These are phyloP conservation scores for Solanum verrucosum DNA, from an alignment of 257 asterid species.

Conservation along the genomic window DNA sequence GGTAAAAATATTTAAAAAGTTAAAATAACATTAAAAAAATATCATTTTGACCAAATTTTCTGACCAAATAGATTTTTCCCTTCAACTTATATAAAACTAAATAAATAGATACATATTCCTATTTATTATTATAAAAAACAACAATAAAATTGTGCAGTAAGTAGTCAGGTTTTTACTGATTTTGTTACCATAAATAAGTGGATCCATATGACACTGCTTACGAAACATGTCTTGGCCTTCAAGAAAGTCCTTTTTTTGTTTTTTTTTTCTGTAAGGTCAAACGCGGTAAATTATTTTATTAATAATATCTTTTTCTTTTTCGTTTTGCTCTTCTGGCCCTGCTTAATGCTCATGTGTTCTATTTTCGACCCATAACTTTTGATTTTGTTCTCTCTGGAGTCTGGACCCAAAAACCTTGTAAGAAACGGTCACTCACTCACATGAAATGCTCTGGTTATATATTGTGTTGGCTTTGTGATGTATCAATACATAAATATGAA, in stretches of 20 bases:
- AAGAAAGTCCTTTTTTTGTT: neutral
- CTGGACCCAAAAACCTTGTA: neutral
- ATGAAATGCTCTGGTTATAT: neutral
- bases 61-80: too few species aligned
- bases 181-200: neutral
- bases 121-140: too few species aligned
- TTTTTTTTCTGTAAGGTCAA: neutral
- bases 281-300: neutral
- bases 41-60: too few species aligned
- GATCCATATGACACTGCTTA: neutral
- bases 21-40: too few species aligned
- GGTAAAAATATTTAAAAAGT: too few species aligned
- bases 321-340: neutral
- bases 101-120: too few species aligned
- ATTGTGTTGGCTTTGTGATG: neutral
- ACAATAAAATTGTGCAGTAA: accelerated
- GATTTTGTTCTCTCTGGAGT: neutral
- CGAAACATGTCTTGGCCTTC: neutral
- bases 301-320: neutral
- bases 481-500: neutral
- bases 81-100: too few species aligned
- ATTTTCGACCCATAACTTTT: neutral
- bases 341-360: neutral
- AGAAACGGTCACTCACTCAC: neutral
- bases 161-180: neutral